Evolutionary conservation across 352 stramenopile species (phyloP).

Genomic region (Blastocystis sp.): DNA sequence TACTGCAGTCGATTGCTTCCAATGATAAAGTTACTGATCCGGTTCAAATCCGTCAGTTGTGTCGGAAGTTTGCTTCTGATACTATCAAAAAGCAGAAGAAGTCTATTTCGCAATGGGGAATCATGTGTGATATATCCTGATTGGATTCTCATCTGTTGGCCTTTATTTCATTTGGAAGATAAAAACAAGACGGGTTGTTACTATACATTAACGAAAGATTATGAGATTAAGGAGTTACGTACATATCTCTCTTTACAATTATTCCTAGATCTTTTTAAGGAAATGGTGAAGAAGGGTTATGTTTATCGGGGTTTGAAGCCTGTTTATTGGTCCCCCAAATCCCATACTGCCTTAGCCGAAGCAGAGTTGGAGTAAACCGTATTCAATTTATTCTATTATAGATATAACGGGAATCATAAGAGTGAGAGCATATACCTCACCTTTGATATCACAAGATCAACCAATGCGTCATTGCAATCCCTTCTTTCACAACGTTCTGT

Average conservation of each 20-base stretch:
- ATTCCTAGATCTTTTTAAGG: constrained; percentile 73
- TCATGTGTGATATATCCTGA: constrained; percentile 67
- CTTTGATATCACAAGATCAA: constrained; percentile 70
- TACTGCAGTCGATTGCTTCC: constrained; percentile 81
- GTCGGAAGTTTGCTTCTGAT: constrained; percentile 80
- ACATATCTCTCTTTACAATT: constrained; percentile 66
- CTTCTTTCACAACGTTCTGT: neutral
- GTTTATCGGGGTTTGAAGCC: constrained; percentile 94
- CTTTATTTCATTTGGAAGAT: neutral
- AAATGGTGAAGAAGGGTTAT: constrained; percentile 87
- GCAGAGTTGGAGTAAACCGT: constrained; percentile 89
- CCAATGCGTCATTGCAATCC: neutral
- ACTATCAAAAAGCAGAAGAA: constrained; percentile 83
- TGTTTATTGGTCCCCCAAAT: constrained; percentile 95
- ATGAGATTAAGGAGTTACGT: constrained; percentile 89
- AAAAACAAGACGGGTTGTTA: constrained; percentile 5
- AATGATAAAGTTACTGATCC: constrained; percentile 70
- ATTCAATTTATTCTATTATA: constrained; percentile 52
- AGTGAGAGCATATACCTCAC: constrained; percentile 87
- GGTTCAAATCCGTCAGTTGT: constrained; percentile 82
- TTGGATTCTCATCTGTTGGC: neutral
- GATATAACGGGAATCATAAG: constrained; percentile 78
- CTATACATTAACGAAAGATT: constrained; percentile 68
- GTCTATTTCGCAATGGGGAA: constrained; percentile 85
- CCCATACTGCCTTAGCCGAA: constrained; percentile 89